Percentiles rank a stretch among this genome's conserved stretches.
These are phyloP conservation scores for Blastobotrys chiropterorum DNA, from an alignment of 805 yeast genomes.

Conservation along the genomic window DNA sequence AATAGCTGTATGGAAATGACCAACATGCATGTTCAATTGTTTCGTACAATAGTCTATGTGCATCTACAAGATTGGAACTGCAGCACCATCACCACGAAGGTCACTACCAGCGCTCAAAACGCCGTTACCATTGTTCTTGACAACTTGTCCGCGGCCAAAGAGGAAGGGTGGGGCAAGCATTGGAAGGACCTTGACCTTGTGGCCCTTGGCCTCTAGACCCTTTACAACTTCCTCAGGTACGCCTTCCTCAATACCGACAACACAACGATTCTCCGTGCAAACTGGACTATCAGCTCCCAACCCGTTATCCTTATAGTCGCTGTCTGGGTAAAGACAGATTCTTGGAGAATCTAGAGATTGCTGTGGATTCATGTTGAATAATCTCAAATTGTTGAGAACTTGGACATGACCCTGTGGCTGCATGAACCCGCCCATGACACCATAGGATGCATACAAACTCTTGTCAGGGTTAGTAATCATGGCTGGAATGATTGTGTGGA, in stretches of 20 bases:
- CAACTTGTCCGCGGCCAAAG: slow-evolving; percentile 60
- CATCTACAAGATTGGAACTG: slow-evolving; percentile 39
- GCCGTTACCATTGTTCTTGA: slow-evolving; percentile 40
- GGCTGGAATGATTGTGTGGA: slow-evolving; percentile 81
- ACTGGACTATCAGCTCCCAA: slow-evolving; percentile 61
- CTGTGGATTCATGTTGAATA: slow-evolving; percentile 65
- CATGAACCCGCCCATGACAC: slow-evolving; percentile 83
- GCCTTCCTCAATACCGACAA: slow-evolving; percentile 62
- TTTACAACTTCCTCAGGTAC: slow-evolving; percentile 42
- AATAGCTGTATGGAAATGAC: too few relatives aligned
- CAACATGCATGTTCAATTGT: too few relatives aligned
- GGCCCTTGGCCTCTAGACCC: slow-evolving; percentile 49
- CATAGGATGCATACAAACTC: slow-evolving; percentile 60
- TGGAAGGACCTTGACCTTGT: slow-evolving; percentile 40
- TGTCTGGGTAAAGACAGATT: slow-evolving; percentile 54
- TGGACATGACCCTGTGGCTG: slow-evolving; percentile 85
- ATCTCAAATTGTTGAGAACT: slow-evolving; percentile 57
- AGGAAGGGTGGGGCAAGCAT: slow-evolving; percentile 30
- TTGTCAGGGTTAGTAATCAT: slow-evolving; percentile 49
- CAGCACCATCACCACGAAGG: slow-evolving; percentile 80
- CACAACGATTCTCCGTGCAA: slow-evolving; percentile 46
- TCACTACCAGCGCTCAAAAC: slow-evolving; percentile 71
- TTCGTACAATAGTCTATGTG: neutral
- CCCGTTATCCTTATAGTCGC: slow-evolving; percentile 46
- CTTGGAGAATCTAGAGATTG: slow-evolving; percentile 72